Base-by-base conservation (phyloP, 208 protist species). In the Crithidia sp. region DNA sequence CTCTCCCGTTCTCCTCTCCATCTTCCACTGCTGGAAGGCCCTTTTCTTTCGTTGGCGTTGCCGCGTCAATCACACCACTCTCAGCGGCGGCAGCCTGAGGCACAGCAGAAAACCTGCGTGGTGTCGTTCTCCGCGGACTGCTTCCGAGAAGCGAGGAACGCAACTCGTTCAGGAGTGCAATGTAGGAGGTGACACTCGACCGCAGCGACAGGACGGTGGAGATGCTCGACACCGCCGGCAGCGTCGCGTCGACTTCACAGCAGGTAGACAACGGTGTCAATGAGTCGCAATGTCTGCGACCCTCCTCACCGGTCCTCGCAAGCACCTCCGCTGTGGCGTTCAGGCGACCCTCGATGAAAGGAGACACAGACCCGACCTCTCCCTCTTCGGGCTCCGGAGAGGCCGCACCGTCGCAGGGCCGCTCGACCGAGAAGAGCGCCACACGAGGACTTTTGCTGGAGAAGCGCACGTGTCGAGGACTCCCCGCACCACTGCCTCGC, bases 401-500 rank as follows among this genome's bases (percentile, higher is more conserved):
- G 2, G 19, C 55, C 9, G 9, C 19, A 16, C 57, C 41, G 5
- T 13, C 17, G 53, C 68, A 58, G 2, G 55, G 44, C 9, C 79
- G 73, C 44, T 90, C 82, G 12, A 86, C 79, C 2, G 86, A 88
- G 16, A 86, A 86, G 4, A 68, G 59, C 2, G 72, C 67, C 0
- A 89, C 72, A 17, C 82, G 85, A 4, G 89, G 87, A 54, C 85
- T 94, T 7, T 64, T 36, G 47, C 83, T 90, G 2, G 79, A 87
- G 67, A 95, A 95, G 13, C 87, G 89, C 43, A 94, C 86, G 14
- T 83, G 79, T 6, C 65, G 56, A 12, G 13, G 4, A 3, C 3
- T 10, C 7, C n/a, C 17, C 5, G 3, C 54, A 5, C 3, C 17
- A n/a, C n/a, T 17, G 50, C 45, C 45, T 14, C 45, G 45, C 12